Evolutionary conservation across 2,329 filamentous ascomycete species (phyloP), one percentile per base, ranked within the genome.

Genomic region (Chaetomium sp.): DNA sequence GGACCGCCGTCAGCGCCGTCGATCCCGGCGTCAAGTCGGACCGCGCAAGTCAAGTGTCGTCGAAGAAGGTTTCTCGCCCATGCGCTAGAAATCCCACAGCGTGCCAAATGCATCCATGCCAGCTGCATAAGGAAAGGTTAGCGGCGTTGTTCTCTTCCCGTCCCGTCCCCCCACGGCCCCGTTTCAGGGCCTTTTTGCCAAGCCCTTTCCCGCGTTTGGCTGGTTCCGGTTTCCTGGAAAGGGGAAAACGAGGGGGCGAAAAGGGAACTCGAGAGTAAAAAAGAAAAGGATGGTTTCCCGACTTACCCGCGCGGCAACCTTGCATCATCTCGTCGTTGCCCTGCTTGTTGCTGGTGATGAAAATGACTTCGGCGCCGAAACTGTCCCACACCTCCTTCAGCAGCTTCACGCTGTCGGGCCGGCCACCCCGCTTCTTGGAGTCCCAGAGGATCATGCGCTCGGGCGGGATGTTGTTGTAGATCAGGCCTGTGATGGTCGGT

Each of bases 271-370:
- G 33, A 4, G 42, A 12, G 8, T 38, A 38, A 12, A 38, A 12
- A 8, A 27, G 3, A 27, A 27, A 27, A 27, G 19, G 19, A 27
- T 27, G 19, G 19, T 27, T 27, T 43, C 14, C 27, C 54, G 42
- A 66, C 69, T 34, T 65, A 71, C 71, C 69, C 59, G 62, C 68
- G 55, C 63, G 65, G 57, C 71, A 74, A 34, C 71, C 71, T 54
- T 70, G 69, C 70, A 73, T 73, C 71, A 74, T 73, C 64, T 74
- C 71, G 56, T 73, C 70, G 57, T 74, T 73, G 34, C 71, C 71
- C 54, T 68, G 63, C 68, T 61, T 70, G 56, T 74, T 74, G 41
- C 68, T 71, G 1, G 71, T 73, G 60, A 74, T 74, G 64, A 74
- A 74, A 54, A 74, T 73, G 44, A 74, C 71, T 62, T 74, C 71